phyloP scores from a whole-genome alignment of 768 basidiomycete species.

The Neoboletus magnificus region DNA sequence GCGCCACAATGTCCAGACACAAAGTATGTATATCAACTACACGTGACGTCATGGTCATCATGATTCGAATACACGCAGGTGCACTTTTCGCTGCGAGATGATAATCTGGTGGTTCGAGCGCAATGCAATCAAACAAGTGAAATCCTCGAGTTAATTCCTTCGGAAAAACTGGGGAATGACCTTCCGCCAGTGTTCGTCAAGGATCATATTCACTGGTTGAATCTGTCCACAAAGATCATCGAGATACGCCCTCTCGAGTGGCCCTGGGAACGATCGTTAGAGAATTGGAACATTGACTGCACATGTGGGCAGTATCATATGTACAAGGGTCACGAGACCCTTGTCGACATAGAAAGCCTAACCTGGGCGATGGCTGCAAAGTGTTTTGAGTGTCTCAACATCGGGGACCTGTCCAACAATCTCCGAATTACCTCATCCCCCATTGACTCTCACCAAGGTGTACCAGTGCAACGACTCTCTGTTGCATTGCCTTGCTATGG shows the following conservation, averaged over 20 bases:
- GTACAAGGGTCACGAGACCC: background rate
- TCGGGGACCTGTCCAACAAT: background rate
- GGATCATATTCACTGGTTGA: constrained; percentile 24
- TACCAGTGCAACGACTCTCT: background rate
- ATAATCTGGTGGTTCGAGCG: constrained; percentile 6
- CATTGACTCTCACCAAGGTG: background rate
- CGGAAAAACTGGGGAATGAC: constrained; percentile 6
- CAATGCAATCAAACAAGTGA: background rate
- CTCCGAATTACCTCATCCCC: constrained; percentile 12
- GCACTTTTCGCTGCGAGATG: constrained; percentile 7
- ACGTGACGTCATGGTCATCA: background rate
- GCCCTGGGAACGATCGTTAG: constrained; percentile 15
- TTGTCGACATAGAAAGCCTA: constrained; percentile 21
- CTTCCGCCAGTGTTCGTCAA: constrained; percentile 14
- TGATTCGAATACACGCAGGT: constrained; percentile 4
- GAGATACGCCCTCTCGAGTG: constrained; percentile 22
- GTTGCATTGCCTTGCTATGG: constrained; percentile 36
- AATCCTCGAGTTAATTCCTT: constrained; percentile 21
- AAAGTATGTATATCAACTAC: background rate
- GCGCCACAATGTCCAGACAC: background rate
- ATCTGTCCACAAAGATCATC: constrained; percentile 9
- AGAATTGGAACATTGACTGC: constrained; percentile 21
- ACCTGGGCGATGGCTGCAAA: constrained; percentile 18
- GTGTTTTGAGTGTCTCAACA: background rate
- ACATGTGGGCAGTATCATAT: background rate